Evolutionary conservation across 768 basidiomycete species (phyloP).

Genomic region (Termitomyces sp.): DNA sequence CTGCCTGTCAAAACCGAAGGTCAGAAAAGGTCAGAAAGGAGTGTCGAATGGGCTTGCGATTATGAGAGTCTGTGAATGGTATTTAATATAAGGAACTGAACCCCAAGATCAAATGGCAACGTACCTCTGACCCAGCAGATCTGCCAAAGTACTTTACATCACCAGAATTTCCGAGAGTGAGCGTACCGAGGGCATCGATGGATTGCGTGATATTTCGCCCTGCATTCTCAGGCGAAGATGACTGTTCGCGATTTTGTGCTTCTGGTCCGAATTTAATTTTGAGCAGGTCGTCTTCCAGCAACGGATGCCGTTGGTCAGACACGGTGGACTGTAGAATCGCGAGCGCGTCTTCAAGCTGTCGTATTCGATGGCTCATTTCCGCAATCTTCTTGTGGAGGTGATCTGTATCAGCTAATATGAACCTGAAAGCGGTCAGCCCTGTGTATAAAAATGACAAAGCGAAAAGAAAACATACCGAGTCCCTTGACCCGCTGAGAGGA

Average conservation of each 20-base stretch:
- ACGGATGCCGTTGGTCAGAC: slow-evolving; percentile 56
- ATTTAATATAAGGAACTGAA: background rate
- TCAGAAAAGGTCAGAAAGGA: background rate
- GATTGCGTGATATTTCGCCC: slow-evolving; percentile 31
- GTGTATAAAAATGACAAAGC: background rate
- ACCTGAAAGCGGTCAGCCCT: slow-evolving; percentile 31
- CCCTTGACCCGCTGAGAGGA: slow-evolving; percentile 49
- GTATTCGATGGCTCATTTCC: slow-evolving; percentile 65
- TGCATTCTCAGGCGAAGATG: slow-evolving; percentile 16
- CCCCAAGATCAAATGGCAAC: slow-evolving; percentile 3
- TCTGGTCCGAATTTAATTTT: slow-evolving; percentile 58
- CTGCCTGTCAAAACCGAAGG: slow-evolving; percentile 19
- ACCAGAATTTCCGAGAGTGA: slow-evolving; percentile 59
- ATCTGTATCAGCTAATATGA: slow-evolving; percentile 63
- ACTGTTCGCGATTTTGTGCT: slow-evolving; percentile 21
- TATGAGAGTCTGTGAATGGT: slow-evolving; percentile 35
- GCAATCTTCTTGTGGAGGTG: slow-evolving; percentile 63
- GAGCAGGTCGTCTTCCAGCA: slow-evolving; percentile 51
- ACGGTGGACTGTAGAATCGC: slow-evolving; percentile 57
- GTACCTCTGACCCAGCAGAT: slow-evolving; percentile 60
- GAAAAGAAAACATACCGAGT: slow-evolving; percentile 33
- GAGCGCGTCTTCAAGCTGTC: slow-evolving; percentile 65
- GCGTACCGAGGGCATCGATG: slow-evolving; percentile 60
- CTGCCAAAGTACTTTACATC: slow-evolving; percentile 63
- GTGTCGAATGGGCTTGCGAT: slow-evolving; percentile 23